phyloP scores from a whole-genome alignment of 176 grass and related monocot genomes.

The Hordeum vulgare region DNA sequence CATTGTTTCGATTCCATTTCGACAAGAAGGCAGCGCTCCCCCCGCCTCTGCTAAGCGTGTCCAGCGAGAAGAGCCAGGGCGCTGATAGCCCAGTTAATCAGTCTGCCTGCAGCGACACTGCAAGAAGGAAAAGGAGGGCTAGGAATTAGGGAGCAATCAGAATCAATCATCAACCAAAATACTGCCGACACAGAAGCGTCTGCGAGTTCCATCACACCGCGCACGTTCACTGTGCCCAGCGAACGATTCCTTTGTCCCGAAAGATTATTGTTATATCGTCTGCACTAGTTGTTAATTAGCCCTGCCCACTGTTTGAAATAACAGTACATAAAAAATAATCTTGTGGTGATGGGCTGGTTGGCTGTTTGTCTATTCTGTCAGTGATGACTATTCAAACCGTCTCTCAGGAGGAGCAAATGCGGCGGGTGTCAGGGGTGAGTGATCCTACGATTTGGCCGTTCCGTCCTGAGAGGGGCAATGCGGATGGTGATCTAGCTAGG shows the following conservation, averaged over 20 bases:
- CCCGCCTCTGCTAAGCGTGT: neutral
- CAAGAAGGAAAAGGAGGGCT: neutral
- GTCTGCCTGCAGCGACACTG: neutral
- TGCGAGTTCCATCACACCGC: neutral
- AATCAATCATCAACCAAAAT: neutral
- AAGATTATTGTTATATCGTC: neutral
- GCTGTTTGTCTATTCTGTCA: neutral
- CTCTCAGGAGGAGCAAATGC: conserved; percentile 3
- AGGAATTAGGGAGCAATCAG: neutral
- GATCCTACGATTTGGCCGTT: neutral
- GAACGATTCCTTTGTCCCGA: neutral
- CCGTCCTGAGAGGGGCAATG: neutral
- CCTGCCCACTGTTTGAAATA: neutral
- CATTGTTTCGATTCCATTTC: conserved; percentile 10
- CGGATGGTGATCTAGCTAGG: neutral
- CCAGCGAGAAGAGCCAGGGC: neutral
- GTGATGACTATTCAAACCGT: neutral
- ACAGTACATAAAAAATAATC: neutral
- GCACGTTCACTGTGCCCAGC: neutral
- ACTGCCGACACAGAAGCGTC: neutral
- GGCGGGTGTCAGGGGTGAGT: conserved; percentile 6
- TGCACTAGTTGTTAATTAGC: neutral
- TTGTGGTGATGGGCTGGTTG: neutral
- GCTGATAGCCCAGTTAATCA: neutral
- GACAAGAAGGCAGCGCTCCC: conserved; percentile 22